Evolutionary conservation across 441 rosid species (phyloP).

Genomic region (Erodium texanum): DNA sequence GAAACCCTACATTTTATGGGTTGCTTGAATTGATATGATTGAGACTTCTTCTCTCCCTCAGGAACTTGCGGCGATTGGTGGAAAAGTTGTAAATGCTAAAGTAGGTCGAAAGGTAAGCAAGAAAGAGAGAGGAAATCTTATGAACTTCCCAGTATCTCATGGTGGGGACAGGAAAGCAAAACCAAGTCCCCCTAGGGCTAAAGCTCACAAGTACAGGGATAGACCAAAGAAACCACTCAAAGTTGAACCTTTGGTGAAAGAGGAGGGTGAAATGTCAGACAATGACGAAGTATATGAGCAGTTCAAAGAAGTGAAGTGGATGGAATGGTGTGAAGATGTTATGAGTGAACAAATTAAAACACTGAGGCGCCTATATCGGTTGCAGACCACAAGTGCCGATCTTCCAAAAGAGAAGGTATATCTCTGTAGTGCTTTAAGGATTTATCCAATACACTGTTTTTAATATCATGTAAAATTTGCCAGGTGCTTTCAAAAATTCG

Average conservation of each 20-base stretch:
- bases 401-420: slow-evolving; percentile 90
- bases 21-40: slow-evolving; percentile 12
- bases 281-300: slow-evolving; percentile 84
- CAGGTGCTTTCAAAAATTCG: slow-evolving; percentile 93
- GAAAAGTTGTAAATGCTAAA: slow-evolving; percentile 53
- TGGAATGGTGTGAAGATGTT: slow-evolving; percentile 99
- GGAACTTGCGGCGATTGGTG: slow-evolving; percentile 82
- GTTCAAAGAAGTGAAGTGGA: slow-evolving; percentile 97
- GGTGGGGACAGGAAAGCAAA: slow-evolving; percentile 48
- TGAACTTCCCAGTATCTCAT: slow-evolving; percentile 32
- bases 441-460: not conserved
- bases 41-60: slow-evolving; percentile 18
- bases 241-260: slow-evolving; percentile 71
- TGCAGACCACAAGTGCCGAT: slow-evolving; percentile 90
- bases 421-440: not conserved
- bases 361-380: slow-evolving; percentile 62
- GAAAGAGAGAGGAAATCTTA: slow-evolving; percentile 48
- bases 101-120: slow-evolving; percentile 61
- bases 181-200: slow-evolving; percentile 33
- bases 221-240: slow-evolving; percentile 50
- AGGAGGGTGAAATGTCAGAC: slow-evolving; percentile 99
- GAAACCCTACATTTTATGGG: slow-evolving; percentile 5
- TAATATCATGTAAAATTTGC: slow-evolving; percentile 4
- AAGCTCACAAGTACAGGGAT: slow-evolving; percentile 32
- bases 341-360: slow-evolving; percentile 77